Conservation (phyloP, 176 grass and related monocot species). For the Aegilops umbellulata region DNA sequence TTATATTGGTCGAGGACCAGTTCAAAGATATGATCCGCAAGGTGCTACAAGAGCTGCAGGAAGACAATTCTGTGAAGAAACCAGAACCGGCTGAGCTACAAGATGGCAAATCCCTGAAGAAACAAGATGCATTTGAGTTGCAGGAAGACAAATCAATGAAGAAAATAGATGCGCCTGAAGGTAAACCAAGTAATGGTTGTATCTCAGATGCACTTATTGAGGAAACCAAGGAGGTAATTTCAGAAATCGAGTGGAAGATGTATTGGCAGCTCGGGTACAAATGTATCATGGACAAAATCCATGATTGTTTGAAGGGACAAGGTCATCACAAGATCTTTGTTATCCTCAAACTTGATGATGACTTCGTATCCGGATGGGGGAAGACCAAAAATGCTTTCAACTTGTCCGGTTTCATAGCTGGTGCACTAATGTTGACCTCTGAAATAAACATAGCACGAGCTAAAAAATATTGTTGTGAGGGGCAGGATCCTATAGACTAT, state of each 20-base stretch:
- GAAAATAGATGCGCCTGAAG: no score
- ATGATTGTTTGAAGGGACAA: fast-evolving
- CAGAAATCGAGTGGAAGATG: fast-evolving
- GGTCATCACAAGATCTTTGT: not conserved
- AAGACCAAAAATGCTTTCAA: not conserved
- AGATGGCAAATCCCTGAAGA: no score
- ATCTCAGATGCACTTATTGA: no score
- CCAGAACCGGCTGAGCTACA: no score
- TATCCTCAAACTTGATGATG: not conserved
- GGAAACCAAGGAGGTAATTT: no score
- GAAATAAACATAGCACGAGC: not conserved
- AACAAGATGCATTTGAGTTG: not conserved
- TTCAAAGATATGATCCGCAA: constrained; percentile 10
- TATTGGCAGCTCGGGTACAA: fast-evolving
- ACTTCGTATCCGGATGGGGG: not conserved
- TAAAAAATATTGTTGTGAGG: not conserved
- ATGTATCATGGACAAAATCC: not conserved
- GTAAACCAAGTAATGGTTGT: no score
- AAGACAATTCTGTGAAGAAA: no score
- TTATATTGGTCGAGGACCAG: not conserved
- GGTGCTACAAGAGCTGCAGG: not conserved
- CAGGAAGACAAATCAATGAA: no score
- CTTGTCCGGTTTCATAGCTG: not conserved
- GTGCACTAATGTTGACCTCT: not conserved
- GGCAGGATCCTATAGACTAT: not conserved